Percentiles rank a stretch among this genome's conserved stretches.
These are phyloP conservation scores for Yarrowia yakushimensis DNA, from an alignment of 805 yeast species.

Conservation along the genomic window DNA sequence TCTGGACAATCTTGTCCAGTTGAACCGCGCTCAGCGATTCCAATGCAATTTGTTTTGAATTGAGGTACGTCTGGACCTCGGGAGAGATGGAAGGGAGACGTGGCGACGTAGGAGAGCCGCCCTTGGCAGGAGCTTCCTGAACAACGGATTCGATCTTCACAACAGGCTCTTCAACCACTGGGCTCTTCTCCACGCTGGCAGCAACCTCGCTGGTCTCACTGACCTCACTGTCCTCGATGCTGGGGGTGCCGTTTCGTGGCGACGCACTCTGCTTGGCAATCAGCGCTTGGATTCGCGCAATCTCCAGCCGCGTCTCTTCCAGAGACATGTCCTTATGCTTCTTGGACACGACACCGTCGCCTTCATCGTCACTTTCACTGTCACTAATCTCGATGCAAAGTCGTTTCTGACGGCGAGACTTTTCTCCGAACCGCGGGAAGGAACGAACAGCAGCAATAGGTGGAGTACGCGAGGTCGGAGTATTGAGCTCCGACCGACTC, in stretches of 20 bases:
- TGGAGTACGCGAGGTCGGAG: neutral
- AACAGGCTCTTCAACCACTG: neutral
- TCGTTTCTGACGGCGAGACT: conserved; percentile 15
- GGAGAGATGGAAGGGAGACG: neutral
- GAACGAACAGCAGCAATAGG: neutral
- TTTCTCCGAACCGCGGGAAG: conserved; percentile 1
- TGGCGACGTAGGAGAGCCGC: neutral
- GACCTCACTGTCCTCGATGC: neutral
- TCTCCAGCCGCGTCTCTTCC: conserved; percentile 20
- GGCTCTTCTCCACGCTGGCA: neutral
- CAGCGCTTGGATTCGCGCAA: conserved; percentile 21
- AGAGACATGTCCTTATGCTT: conserved; percentile 10
- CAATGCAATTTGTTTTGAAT: neutral
- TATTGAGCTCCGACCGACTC: neutral
- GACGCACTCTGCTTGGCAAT: conserved; percentile 12
- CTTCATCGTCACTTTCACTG: neutral
- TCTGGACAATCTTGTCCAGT: conserved; percentile 9
- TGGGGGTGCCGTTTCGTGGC: neutral
- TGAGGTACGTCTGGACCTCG: neutral
- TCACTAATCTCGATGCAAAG: conserved; percentile 7
- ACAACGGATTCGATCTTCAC: neutral
- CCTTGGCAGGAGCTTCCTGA: neutral
- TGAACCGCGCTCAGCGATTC: conserved; percentile 8
- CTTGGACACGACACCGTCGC: neutral
- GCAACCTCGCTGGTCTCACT: neutral